Percentiles rank a stretch among this genome's conserved stretches.
phyloP scores from a whole-genome alignment of 202 grass and related monocot genomes.

The Digitaria exilis region DNA sequence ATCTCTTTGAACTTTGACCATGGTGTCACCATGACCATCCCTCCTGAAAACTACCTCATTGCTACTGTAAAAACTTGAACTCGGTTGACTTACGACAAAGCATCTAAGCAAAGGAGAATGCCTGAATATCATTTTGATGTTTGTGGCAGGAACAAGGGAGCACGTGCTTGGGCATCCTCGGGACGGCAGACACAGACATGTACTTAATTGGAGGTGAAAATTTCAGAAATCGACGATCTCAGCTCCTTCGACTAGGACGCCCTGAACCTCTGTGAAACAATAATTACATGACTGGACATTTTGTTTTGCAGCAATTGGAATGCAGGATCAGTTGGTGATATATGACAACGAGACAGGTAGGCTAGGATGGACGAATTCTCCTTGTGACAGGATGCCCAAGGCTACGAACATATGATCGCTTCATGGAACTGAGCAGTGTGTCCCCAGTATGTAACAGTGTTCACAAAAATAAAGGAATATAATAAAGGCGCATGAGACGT shows the following conservation, averaged over 20 bases:
- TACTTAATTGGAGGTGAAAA: constrained; percentile 62
- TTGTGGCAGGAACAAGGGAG: constrained; percentile 51
- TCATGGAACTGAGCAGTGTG: neutral
- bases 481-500: neutral
- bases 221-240: neutral
- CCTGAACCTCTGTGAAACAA: neutral
- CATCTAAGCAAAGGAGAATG: neutral
- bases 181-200: constrained; percentile 28
- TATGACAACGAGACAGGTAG: neutral
- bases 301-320: neutral
- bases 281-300: neutral
- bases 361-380: neutral
- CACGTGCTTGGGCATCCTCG: constrained; percentile 66
- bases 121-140: neutral
- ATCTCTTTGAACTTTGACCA: constrained; percentile 43
- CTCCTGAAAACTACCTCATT: constrained; percentile 71
- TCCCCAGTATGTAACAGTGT: neutral
- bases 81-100: neutral
- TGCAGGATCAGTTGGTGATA: neutral
- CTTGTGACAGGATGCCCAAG: neutral
- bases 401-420: neutral
- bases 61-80: constrained; percentile 43
- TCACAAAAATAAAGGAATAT: neutral
- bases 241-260: neutral
- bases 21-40: constrained; percentile 46